A percentile compares a stretch with the other conserved stretches of the same genome.
Conservation (phyloP, 148 eudicot species). For the Nyssa sinensis region DNA sequence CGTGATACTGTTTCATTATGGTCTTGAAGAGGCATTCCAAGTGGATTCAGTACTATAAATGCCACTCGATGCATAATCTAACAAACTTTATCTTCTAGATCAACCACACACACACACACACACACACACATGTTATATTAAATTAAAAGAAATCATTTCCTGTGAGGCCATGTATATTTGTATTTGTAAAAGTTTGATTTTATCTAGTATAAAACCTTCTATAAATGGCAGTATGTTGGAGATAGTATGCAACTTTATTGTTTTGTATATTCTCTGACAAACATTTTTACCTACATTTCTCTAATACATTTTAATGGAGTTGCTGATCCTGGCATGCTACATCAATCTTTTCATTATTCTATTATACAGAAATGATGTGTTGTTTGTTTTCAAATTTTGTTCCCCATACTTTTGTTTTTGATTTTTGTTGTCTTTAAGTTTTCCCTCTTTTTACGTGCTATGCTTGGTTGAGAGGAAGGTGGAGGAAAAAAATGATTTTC, state of each 20-base stretch:
- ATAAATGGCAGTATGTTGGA: neutral
- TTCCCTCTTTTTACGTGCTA: neutral
- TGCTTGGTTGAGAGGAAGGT: neutral
- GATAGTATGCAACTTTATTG: neutral
- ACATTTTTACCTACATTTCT: neutral
- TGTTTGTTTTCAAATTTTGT: neutral
- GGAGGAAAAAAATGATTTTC: neutral
- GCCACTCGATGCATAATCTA: too few species aligned
- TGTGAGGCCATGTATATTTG: constrained; percentile 1
- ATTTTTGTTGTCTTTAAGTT: too few species aligned
- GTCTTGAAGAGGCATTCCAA: too few species aligned
- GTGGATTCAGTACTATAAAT: too few species aligned
- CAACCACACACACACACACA: too few species aligned
- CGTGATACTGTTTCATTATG: too few species aligned
- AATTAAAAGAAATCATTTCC: too few species aligned
- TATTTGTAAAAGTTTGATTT: neutral
- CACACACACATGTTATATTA: too few species aligned
- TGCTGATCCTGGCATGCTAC: neutral
- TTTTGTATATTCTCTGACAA: neutral
- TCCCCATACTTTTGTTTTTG: too few species aligned
- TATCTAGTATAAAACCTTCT: neutral
- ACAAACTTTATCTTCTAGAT: too few species aligned
- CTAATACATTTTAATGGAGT: neutral
- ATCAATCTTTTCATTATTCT: neutral
- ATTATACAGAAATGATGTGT: neutral